These are phyloP conservation scores for Barnettozyma populi DNA, from an alignment of 805 yeast species.

Conservation along the genomic window DNA sequence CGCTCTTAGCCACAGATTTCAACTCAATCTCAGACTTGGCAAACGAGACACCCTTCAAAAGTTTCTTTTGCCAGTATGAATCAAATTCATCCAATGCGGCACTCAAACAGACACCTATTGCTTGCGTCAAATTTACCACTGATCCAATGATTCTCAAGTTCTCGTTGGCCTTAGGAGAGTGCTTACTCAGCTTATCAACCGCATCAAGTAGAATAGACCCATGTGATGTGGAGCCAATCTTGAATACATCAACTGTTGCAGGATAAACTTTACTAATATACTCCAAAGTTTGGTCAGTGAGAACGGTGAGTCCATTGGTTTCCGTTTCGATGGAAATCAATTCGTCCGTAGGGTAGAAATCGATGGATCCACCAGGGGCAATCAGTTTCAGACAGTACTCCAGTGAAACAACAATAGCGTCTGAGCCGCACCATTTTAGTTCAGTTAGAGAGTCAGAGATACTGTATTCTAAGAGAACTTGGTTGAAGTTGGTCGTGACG, in stretches of 20 bases:
- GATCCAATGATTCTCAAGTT: slow-evolving; percentile 51
- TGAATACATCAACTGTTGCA: slow-evolving; percentile 56
- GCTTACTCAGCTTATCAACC: slow-evolving; percentile 53
- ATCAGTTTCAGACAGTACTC: slow-evolving; percentile 61
- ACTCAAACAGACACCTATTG: slow-evolving; percentile 64
- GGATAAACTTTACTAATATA: slow-evolving; percentile 59
- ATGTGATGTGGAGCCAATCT: slow-evolving; percentile 79
- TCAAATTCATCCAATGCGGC: slow-evolving; percentile 80
- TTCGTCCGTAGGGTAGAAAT: slow-evolving; percentile 44
- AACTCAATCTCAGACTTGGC: slow-evolving; percentile 58
- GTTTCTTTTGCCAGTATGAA: slow-evolving; percentile 70
- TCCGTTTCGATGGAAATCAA: slow-evolving; percentile 42
- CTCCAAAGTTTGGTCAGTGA: slow-evolving; percentile 51
- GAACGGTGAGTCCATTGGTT: slow-evolving; percentile 63
- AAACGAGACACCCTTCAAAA: slow-evolving; percentile 76
- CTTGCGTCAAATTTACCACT: slow-evolving; percentile 42
- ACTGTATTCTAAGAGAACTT: slow-evolving; percentile 22
- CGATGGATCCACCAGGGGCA: slow-evolving; percentile 60
- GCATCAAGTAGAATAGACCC: slow-evolving; percentile 82
- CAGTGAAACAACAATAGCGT: slow-evolving; percentile 60
- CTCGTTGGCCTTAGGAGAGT: slow-evolving; percentile 78
- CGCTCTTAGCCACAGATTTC: slow-evolving; percentile 23
- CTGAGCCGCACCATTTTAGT: slow-evolving; percentile 77
- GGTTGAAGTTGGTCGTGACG: slow-evolving; percentile 33
- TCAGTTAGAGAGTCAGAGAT: slow-evolving; percentile 37